Base-by-base conservation (phyloP, 176 grass and related monocot species). In the Pontederia crassipes region DNA sequence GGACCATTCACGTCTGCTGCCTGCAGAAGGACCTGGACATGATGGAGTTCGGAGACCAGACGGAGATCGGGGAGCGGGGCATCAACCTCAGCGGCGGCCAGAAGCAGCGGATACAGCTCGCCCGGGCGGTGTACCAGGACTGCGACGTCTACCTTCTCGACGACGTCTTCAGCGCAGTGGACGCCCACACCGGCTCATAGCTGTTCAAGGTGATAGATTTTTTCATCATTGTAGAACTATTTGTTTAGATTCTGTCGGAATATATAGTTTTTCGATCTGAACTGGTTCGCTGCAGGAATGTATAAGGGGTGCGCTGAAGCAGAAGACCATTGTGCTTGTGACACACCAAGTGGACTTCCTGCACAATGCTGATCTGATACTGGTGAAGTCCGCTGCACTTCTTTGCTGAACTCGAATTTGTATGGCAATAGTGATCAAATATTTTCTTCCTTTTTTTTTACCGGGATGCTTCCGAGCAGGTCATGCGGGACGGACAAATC, bases 31-130 rank as follows among this genome's bases (percentile, higher is more conserved):
- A 98, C 73, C 18, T 98, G 27, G 93, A 98, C 74, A 92, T 98
- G 87, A 98, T 98, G 93, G 93, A 98, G 77, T 98, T 98, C 57
- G 93, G 93, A 12, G 93, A 98, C 50, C 93, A 98, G 77, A 98
- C 93, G 0, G 93, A 98, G 93, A 98, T 98, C 13, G 93, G 93
- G 1, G 93, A 98, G 68, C 83, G 93, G 10, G 93, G 93, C 13
- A 98, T 98, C 69, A 98, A 98, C 68, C 84, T 98, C 32, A 98
- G 93, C 17, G 93, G 93, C 7, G 93, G 93, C 1, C 87, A 98
- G 67, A 98, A 98, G 83, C 93, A 98, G 70, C 82, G 93, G 9
- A 92, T 98, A 15, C 93, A 98, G 81, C 81, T 98, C 17, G 93
- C 93, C 58, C 69, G 93, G 10, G 93, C 93, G 7, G 87, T 98